A percentile compares a stretch with the other conserved stretches of the same genome.
Evolutionary conservation across 371 early-diverging fungal species (phyloP).

Genomic region (Edhazardia aedis): DNA sequence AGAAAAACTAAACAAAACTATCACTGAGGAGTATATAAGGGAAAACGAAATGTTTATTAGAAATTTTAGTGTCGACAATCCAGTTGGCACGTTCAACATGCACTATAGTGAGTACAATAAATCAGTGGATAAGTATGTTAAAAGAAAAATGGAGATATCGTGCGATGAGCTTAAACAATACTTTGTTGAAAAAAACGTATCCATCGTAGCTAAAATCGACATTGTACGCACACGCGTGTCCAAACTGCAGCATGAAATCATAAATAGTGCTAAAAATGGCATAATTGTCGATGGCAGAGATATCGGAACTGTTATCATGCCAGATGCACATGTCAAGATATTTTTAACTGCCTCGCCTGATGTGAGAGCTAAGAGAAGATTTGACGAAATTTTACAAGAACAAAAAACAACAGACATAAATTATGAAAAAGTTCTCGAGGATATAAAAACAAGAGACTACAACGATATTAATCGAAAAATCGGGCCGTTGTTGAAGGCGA

Average conservation of each 20-base stretch:
- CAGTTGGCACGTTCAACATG: too few relatives aligned
- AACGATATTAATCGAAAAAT: constrained; percentile 54
- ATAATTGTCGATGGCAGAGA: constrained; percentile 78
- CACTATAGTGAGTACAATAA: too few relatives aligned
- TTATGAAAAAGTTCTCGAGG: constrained; percentile 26
- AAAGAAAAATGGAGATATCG: too few relatives aligned
- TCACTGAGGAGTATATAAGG: constrained; percentile 11
- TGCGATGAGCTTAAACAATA: constrained; percentile 51
- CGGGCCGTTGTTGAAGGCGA: constrained; percentile 57
- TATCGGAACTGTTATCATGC: constrained; percentile 64
- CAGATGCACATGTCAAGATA: constrained; percentile 65
- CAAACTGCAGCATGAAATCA: constrained; percentile 50
- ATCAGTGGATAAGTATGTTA: too few relatives aligned
- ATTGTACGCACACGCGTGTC: constrained; percentile 51
- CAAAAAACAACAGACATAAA: too few relatives aligned
- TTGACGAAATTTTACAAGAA: constrained; percentile 48
- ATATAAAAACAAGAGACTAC: constrained; percentile 51
- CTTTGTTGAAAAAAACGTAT: constrained; percentile 51
- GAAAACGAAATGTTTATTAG: too few relatives aligned
- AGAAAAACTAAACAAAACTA: constrained; percentile 1
- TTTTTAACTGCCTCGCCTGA: constrained; percentile 56
- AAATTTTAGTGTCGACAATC: constrained; percentile 50
- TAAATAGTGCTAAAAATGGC: constrained; percentile 47
- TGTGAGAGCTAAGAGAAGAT: constrained; percentile 57
- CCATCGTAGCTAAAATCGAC: constrained; percentile 52